These are phyloP conservation scores for Mitragyna speciosa DNA, from an alignment of 257 asterid species.

Conservation along the genomic window DNA sequence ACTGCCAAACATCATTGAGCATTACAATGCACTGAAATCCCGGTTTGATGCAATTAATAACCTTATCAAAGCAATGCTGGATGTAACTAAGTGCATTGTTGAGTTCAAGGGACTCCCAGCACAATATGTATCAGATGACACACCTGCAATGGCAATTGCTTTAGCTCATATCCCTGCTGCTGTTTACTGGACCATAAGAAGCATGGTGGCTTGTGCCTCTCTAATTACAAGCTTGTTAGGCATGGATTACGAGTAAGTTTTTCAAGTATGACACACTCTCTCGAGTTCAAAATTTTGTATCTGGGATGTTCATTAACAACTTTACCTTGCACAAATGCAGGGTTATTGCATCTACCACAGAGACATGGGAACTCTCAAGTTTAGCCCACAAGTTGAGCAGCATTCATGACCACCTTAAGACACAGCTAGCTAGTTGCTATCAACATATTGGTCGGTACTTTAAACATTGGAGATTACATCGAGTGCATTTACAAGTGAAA, in stretches of 20 bases:
- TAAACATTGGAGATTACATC: background rate
- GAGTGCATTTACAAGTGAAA: background rate
- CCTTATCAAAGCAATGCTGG: conserved; percentile 54
- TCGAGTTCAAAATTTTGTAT: too few relatives aligned
- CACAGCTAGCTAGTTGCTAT: conserved; percentile 52
- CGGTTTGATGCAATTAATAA: conserved; percentile 58
- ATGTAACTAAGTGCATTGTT: conserved; percentile 54
- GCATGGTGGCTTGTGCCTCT: conserved; percentile 65
- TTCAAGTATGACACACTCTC: background rate
- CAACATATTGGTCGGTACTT: conserved; percentile 47
- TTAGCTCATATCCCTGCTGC: conserved; percentile 50
- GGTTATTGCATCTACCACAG: conserved; percentile 41
- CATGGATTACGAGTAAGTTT: conserved; percentile 49
- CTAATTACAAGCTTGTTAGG: conserved; percentile 54
- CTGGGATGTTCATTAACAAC: background rate
- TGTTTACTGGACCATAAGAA: conserved; percentile 71
- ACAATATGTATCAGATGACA: conserved; percentile 51
- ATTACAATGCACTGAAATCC: conserved; percentile 37
- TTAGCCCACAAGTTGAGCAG: conserved; percentile 50
- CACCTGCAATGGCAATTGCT: conserved; percentile 48
- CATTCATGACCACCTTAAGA: conserved; percentile 54
- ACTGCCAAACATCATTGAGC: conserved; percentile 55
- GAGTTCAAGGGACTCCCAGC: conserved; percentile 55
- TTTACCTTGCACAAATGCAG: conserved; percentile 35
- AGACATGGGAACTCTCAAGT: conserved; percentile 75